Percentiles rank a stretch among this genome's conserved stretches.
Evolutionary conservation across 176 grass and related monocot genomes (phyloP).

Genomic region (Phragmites australis): DNA sequence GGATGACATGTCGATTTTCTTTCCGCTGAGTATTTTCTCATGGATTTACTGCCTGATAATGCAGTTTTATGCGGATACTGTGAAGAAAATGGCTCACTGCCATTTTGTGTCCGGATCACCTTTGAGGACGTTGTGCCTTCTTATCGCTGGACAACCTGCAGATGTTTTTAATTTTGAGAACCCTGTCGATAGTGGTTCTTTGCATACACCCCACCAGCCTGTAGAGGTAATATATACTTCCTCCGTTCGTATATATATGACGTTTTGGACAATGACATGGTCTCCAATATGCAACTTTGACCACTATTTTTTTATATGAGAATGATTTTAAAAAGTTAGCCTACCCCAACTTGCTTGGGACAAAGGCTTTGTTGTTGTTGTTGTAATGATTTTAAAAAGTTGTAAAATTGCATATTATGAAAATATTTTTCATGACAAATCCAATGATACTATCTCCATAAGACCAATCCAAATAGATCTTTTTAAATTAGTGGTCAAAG

Average conservation of each 20-base stretch:
- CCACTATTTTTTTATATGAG: too few species aligned
- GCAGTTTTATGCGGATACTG: conserved; percentile 95
- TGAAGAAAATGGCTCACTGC: conserved; percentile 91
- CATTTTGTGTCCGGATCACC: conserved; percentile 84
- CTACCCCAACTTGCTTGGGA: too few species aligned
- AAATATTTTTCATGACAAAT: too few species aligned
- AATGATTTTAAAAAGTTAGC: too few species aligned
- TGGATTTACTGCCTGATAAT: conserved; percentile 27
- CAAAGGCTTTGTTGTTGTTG: too few species aligned
- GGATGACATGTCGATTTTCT: neutral
- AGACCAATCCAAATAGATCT: too few species aligned
- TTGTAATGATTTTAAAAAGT: neutral
- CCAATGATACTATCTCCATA: too few species aligned
- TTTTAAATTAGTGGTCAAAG: too few species aligned
- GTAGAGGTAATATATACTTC: conserved; percentile 52
- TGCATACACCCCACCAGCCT: conserved; percentile 44
- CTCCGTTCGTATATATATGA: neutral
- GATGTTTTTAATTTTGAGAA: conserved; percentile 76
- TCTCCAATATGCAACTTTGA: too few species aligned
- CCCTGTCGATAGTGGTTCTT: conserved; percentile 34
- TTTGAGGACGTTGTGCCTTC: conserved; percentile 88
- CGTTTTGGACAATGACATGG: too few species aligned
- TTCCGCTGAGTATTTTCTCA: conserved; percentile 17
- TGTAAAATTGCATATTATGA: neutral
- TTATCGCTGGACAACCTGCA: conserved; percentile 90